Evolutionary conservation across 2,329 filamentous ascomycete species (phyloP).

Genomic region (Ceratocystis cacaofunesta): DNA sequence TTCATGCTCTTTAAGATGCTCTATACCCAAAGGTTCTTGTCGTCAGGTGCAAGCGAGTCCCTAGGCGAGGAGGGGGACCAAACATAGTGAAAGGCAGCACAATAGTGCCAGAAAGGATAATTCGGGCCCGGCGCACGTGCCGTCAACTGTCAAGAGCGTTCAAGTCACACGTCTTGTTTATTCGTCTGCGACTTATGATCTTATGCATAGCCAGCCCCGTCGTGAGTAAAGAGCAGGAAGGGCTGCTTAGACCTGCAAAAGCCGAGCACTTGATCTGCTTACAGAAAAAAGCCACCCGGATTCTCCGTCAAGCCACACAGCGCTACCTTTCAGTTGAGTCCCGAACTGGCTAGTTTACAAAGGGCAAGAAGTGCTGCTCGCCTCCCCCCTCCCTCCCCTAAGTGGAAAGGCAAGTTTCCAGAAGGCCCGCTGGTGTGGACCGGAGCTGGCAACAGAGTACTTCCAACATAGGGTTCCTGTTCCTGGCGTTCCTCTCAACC

Average conservation of each 20-base stretch:
- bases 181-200: background rate
- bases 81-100: background rate
- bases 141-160: background rate
- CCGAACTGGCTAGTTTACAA: background rate
- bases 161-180: background rate
- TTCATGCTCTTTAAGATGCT: background rate
- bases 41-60: background rate
- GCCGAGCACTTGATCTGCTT: background rate
- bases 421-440: background rate
- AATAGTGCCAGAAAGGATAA: background rate
- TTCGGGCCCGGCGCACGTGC: background rate
- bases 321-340: conserved; percentile 1
- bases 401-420: background rate
- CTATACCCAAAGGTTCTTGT: background rate
- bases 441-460: no score
- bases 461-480: no score
- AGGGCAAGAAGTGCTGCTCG: background rate
- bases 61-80: background rate
- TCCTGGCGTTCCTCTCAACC: no score
- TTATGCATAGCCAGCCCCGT: background rate
- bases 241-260: background rate
- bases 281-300: background rate
- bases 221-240: background rate
- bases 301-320: conserved; percentile 2
- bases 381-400: background rate